These are phyloP conservation scores for Chaetomiaceae sp. DNA, from an alignment of 2,329 filamentous ascomycete species.

Conservation along the genomic window DNA sequence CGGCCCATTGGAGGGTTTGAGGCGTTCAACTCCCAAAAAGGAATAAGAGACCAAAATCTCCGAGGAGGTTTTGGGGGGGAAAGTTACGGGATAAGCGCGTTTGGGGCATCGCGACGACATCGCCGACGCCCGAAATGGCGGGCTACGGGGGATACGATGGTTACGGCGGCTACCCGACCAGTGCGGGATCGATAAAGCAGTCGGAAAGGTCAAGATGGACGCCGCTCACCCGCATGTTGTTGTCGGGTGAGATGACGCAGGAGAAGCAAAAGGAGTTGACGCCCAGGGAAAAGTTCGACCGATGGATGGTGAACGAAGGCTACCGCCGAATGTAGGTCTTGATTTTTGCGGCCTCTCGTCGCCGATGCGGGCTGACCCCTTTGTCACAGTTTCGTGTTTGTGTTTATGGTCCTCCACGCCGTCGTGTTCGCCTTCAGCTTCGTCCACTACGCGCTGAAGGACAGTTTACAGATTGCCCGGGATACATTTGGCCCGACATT, in stretches of 20 bases:
- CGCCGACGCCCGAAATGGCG: slow-evolving; percentile 27
- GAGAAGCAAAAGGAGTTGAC: slow-evolving; percentile 66
- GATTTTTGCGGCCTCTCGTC: background rate
- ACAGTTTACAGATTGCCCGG: slow-evolving; percentile 63
- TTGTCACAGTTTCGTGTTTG: slow-evolving; percentile 61
- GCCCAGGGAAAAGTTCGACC: slow-evolving; percentile 67
- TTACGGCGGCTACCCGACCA: slow-evolving; percentile 29
- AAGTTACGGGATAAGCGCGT: slow-evolving; percentile 1
- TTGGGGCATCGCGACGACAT: slow-evolving; percentile 7
- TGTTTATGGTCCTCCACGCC: slow-evolving; percentile 68
- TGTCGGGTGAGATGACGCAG: slow-evolving; percentile 77
- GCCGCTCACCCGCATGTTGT: slow-evolving; percentile 74
- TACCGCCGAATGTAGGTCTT: slow-evolving; percentile 69
- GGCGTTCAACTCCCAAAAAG: background rate
- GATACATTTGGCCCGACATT: slow-evolving; percentile 71
- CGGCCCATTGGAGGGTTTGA: slow-evolving; percentile 16
- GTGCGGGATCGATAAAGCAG: slow-evolving; percentile 37
- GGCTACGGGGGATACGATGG: slow-evolving; percentile 35
- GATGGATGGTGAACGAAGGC: slow-evolving; percentile 88
- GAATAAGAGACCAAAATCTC: slow-evolving; percentile 12
- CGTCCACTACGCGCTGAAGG: slow-evolving; percentile 74
- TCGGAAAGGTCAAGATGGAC: slow-evolving; percentile 78
- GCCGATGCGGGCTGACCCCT: background rate
- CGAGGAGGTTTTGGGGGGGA: slow-evolving; percentile 9
- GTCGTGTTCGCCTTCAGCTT: slow-evolving; percentile 78